Evolutionary conservation across 257 asterid genomes (phyloP), one percentile per base, ranked within the genome.

Genomic region (Salvia rosmarinus): DNA sequence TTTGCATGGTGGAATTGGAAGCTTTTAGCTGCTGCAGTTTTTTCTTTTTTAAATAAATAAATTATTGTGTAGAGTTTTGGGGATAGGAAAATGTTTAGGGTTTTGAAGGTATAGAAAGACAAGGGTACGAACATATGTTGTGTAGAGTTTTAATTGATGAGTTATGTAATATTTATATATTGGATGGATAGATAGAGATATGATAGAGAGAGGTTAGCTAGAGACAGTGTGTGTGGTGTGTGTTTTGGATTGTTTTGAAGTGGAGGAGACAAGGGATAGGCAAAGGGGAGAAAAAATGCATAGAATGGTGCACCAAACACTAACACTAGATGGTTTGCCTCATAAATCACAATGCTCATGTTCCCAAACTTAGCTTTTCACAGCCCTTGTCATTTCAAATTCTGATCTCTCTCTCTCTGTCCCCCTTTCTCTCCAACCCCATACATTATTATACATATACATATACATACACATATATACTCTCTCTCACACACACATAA

Each of bases 341-440:
- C 69, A 61, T 76, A 72, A 67, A 76, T 76, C 79, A 75, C 84
- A 82, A 77, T 76, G 74, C 84, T 71, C 82, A 59, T 61, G 85
- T 88, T 86, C 85, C 80, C 80, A 81, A 78, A 74, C 78, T 70
- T 51, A 30, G 56, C 71, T 44, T 74, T 74, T 76, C 75, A 62
- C 37, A 72, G 76, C 79, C 81, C 83, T 81, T 76, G 87, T 84
- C 91, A 83, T 78, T 70, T 85, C 88, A 68, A 46, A 28, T 62
- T 67, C 76, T 65, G 3, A 49, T 64, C 28, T 62, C 74, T 54
- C 70, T 73, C 75, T 63, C 57, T 49, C 55, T 55, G 23, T 61
- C 63, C 30, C 67, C 25, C 70, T 70, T 74, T 44, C 81, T 64
- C 77, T 63, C 73, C 16, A 44, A 21, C 14, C 63, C 16, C 39